A percentile compares a stretch with the other conserved stretches of the same genome.
These are phyloP conservation scores for Phytophthora pseudosyringae DNA, from an alignment of 352 stramenopile genomes.

Conservation along the genomic window DNA sequence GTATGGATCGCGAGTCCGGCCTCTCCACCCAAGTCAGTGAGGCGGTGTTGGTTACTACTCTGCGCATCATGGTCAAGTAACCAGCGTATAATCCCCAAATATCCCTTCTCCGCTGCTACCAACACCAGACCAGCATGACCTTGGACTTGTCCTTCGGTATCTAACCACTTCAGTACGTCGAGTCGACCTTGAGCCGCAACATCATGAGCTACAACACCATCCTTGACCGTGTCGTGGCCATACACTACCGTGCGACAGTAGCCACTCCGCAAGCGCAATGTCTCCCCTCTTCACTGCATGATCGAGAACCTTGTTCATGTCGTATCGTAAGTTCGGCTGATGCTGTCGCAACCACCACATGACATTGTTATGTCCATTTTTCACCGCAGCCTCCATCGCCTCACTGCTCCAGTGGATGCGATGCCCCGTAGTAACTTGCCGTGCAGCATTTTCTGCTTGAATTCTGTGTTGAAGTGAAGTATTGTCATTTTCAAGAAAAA, in stretches of 20 bases:
- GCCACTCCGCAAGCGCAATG: not conserved
- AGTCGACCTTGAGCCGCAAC: not conserved
- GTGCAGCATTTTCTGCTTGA: not conserved
- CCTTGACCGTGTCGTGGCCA: not conserved
- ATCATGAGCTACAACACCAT: not conserved
- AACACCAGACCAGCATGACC: not conserved
- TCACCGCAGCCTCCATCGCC: not conserved
- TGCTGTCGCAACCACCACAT: conserved; percentile 1
- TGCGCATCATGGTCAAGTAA: not conserved
- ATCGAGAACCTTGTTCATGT: conserved; percentile 1
- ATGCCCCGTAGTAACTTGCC: not conserved
- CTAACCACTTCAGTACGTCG: not conserved
- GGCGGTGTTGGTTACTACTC: not conserved
- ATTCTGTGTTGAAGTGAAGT: not conserved
- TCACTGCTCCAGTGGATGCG: not conserved
- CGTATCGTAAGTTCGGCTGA: not conserved
- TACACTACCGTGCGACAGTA: not conserved
- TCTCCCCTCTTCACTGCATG: not conserved
- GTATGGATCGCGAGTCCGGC: not conserved
- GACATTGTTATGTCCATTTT: not conserved
- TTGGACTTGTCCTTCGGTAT: not conserved
- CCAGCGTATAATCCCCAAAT: not conserved
- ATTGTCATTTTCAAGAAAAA: conserved; percentile 6
- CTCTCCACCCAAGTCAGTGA: not conserved
- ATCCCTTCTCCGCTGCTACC: not conserved